Conservation (phyloP, 305 asterid genomes). For the Fraxinus angustifolia region DNA sequence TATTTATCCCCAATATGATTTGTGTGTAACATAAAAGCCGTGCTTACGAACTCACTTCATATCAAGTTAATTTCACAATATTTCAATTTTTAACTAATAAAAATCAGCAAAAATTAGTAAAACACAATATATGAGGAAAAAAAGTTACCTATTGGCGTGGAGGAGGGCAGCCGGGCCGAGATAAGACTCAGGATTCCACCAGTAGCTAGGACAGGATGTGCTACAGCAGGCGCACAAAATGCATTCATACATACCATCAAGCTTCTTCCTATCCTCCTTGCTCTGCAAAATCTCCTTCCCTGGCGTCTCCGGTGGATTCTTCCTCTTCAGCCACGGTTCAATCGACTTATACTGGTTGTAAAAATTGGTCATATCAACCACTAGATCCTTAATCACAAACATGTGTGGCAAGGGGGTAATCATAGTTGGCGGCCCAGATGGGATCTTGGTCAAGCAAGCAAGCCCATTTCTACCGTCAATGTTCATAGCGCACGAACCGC, state of each 20-base stretch:
- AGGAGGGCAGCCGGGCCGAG: conserved; percentile 58
- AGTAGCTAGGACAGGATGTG: conserved; percentile 52
- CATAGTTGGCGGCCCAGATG: conserved; percentile 20
- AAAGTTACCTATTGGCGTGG: conserved; percentile 41
- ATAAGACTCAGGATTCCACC: conserved; percentile 59
- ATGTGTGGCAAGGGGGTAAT: conserved; percentile 51
- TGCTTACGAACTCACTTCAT: background rate
- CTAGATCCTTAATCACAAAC: conserved; percentile 51
- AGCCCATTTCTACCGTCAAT: conserved; percentile 39
- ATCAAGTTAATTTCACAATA: background rate
- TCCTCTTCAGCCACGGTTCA: conserved; percentile 54
- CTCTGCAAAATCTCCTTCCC: conserved; percentile 49
- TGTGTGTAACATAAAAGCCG: background rate
- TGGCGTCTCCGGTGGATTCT: conserved; percentile 23
- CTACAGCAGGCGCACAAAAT: conserved; percentile 17
- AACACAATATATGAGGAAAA: background rate
- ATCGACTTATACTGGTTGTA: conserved; percentile 29
- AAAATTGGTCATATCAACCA: background rate
- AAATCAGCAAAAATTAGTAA: background rate
- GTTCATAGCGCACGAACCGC: background rate
- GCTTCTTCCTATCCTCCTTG: conserved; percentile 25
- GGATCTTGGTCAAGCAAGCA: conserved; percentile 48
- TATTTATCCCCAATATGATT: background rate
- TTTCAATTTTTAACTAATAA: background rate
- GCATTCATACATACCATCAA: background rate